Evolutionary conservation across 1,284 basidiomycete species (phyloP).

Genomic region (Cryptococcus sp.): DNA sequence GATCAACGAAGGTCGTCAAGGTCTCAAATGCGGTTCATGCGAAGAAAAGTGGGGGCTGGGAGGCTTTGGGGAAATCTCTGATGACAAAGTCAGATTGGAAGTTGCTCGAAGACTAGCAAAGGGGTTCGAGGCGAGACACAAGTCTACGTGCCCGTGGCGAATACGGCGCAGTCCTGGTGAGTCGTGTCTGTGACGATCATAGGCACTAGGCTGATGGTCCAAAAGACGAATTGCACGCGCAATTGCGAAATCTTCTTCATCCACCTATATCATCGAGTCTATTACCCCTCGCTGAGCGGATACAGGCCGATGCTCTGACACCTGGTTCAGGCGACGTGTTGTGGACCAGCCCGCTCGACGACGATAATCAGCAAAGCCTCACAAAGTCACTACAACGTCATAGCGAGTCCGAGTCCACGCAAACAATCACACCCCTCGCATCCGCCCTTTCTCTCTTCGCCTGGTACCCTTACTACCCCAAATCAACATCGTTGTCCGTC

Average conservation of each 20-base stretch:
- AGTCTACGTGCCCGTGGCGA: constrained; percentile 34
- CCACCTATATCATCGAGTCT: constrained; percentile 30
- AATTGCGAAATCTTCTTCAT: constrained; percentile 30
- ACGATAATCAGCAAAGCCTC: neutral
- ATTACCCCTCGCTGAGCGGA: constrained; percentile 20
- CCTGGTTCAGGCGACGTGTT: neutral
- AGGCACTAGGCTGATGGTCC: neutral
- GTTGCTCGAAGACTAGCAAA: constrained; percentile 28
- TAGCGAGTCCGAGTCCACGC: neutral
- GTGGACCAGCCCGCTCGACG: neutral
- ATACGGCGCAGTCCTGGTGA: constrained; percentile 23
- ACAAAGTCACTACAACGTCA: too few relatives aligned
- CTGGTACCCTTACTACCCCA: constrained; percentile 44
- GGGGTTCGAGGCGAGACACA: constrained; percentile 24
- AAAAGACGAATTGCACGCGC: constrained; percentile 22
- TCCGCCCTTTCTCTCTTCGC: constrained; percentile 37
- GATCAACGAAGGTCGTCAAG: constrained; percentile 21
- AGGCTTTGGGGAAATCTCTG: constrained; percentile 24
- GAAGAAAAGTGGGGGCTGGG: constrained; percentile 13
- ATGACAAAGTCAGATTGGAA: constrained; percentile 27
- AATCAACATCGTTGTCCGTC: constrained; percentile 9
- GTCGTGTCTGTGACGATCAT: neutral
- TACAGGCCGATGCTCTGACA: constrained; percentile 16
- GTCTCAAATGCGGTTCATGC: constrained; percentile 29
- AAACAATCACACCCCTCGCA: constrained; percentile 5